Base-by-base conservation (phyloP, 495 filamentous ascomycete genomes). In the Parathielavia appendiculata region DNA sequence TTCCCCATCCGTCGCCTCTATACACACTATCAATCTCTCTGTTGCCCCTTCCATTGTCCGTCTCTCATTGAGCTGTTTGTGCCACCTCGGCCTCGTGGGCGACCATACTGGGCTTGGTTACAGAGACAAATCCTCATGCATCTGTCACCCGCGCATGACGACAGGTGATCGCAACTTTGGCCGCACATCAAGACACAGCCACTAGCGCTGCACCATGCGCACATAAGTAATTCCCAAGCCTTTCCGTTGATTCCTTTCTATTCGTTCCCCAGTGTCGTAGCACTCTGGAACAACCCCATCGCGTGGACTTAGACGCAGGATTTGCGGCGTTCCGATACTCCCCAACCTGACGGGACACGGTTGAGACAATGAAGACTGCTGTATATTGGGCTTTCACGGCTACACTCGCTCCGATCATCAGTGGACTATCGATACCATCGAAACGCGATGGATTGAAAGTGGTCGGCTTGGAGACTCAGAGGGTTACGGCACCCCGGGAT, bases 401-500 rank as follows among this genome's bases (percentile, higher is more conserved):
- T 50, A 45, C 59, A 30, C 44, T 68, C 26, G 57, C n/a, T 47
- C 61, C 54, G 40, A 41, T 54, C 5, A 41, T 56, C 30, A 20
- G 65, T 17, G 63, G 45, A 2, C 46, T 69, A 19, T 45, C 58
- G 36, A 17, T 71, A 51, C 59, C 46, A 32, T 49, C 59, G 47
- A 57, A 50, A 17, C 38, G 55, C 30, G 32, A 71, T 56, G 67
- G 61, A 1, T 63, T 75, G 9, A 74, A 72, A 44, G 76, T 82
- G 20, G 64, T 84, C n/a, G 72, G 67, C 46, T 64, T 84, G 57
- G 67, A 75, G 1, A 75, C 79, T 11, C 57, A 79, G 59, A 72
- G 80, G 60, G 74, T 30, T 6, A 30, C 64, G 57, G 44, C 60
- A 1, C 62, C 75, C 36, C 43, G 65, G 46, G 71, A 79, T 56